Conservation (phyloP, 306 rosid genomes). For the Elaeagnus macrophylla region DNA sequence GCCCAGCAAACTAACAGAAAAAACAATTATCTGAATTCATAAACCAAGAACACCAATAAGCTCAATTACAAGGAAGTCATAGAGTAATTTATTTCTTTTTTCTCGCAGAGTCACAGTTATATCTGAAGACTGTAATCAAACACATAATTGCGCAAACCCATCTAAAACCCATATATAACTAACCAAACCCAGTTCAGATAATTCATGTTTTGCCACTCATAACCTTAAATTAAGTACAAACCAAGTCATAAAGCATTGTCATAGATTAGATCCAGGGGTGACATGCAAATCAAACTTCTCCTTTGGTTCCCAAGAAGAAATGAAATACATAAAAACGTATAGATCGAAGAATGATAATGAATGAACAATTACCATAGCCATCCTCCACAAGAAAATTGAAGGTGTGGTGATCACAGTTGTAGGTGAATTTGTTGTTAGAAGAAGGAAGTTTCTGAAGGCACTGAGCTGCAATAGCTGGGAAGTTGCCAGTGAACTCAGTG, state of each 20-base stretch:
- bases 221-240: constrained; percentile 4
- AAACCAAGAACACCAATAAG: too few species aligned
- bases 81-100: background rate
- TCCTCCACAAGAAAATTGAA: constrained; percentile 80
- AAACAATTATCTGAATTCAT: too few species aligned
- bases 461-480: constrained; percentile 86
- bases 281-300: constrained; percentile 20
- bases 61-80: too few species aligned
- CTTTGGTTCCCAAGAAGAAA: constrained; percentile 4
- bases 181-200: constrained; percentile 20
- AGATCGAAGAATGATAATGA: constrained; percentile 4
- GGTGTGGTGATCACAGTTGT: constrained; percentile 82
- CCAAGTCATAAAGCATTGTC: constrained; percentile 7
- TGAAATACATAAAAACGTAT: background rate
- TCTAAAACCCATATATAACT: constrained; percentile 10
- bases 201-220: constrained; percentile 3
- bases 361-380: constrained; percentile 55
- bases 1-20: too few species aligned
- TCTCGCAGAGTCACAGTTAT: background rate
- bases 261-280: constrained; percentile 45
- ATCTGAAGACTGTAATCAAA: background rate
- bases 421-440: constrained; percentile 82
- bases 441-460: constrained; percentile 82
- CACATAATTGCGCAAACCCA: constrained; percentile 1
- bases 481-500: constrained; percentile 92